These are phyloP conservation scores for Alliaria petiolata DNA, from an alignment of 345 rosid species.

Conservation along the genomic window DNA sequence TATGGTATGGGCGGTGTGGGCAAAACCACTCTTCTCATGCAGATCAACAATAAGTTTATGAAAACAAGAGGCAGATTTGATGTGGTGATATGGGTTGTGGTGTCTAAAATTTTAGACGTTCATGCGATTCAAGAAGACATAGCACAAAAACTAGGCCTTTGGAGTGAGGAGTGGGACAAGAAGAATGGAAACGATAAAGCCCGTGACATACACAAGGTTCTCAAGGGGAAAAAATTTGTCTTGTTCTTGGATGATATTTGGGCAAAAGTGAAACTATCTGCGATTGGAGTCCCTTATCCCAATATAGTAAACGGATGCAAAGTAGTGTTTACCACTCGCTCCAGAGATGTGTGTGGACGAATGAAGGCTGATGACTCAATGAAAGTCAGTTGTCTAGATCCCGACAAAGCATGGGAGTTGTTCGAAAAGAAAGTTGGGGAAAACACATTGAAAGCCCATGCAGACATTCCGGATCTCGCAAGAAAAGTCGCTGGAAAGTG, in stretches of 20 bases:
- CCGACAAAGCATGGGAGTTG: not conserved
- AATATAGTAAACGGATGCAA: not conserved
- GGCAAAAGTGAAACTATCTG: too few relatives aligned
- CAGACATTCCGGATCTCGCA: not conserved
- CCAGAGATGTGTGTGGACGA: not conserved
- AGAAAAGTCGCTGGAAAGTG: too few relatives aligned
- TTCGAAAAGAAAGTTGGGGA: not conserved
- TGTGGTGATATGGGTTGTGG: not conserved
- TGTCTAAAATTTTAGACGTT: not conserved
- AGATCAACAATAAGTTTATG: too few relatives aligned
- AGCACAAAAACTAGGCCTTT: not conserved
- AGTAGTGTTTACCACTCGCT: not conserved
- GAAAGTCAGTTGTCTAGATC: not conserved
- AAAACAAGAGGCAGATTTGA: not conserved
- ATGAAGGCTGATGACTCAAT: not conserved
- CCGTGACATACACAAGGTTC: too few relatives aligned
- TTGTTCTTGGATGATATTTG: too few relatives aligned
- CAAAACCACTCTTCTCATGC: too few relatives aligned
- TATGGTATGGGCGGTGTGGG: too few relatives aligned
- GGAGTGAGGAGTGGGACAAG: too few relatives aligned
- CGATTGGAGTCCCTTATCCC: not conserved
- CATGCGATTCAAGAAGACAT: not conserved
- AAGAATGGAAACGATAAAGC: too few relatives aligned
- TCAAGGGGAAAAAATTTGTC: too few relatives aligned
- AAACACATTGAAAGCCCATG: not conserved